Base-by-base conservation (phyloP, 148 eudicot species). In the Chenopodium album region DNA sequence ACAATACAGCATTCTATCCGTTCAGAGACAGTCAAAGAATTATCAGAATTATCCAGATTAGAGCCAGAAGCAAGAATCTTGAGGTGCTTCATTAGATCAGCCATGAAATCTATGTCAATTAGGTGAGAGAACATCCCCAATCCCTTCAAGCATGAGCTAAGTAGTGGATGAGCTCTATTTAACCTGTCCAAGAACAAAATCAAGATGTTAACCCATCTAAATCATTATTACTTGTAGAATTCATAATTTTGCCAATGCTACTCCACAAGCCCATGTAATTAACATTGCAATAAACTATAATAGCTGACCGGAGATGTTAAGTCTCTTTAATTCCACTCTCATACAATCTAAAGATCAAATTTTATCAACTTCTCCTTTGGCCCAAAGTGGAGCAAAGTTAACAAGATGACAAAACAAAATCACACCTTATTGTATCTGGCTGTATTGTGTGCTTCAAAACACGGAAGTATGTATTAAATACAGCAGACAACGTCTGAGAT, bases 71-170 rank as follows among this genome's bases (percentile, higher is more conserved):
- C 97, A 87, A 96, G 98, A 86, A 89, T 94, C 79, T 97, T 89
- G 79, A 96, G 92, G 81, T 90, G 90, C 80, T 89, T 92, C 89
- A 92, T 87, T 22, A 96, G 90, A 85, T 96, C 99, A 59, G 90
- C 89, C 99, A 96, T 96, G 84, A 92, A 96, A 84, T 94, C 99
- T 50, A 96, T 59, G 86, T 96, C 99, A 81, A 96, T 91, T 6
- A 91, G 87, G 85, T 96, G 97, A 78, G 97, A 87, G 78, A 96
- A 96, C 79, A 90, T 88, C 73, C 95, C 99, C 62, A 96, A 87
- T 84, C 99, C 99, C 77, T 90, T 90, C 90, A 96, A 88, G 87
- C 95, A 91, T 72, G 99, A 88, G 75, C 87, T 88, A 80, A 96
- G 99, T 50, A 96, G 85, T 73, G 98, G 97, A 77, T 90, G 92